Base-by-base conservation (phyloP, 495 filamentous ascomycete genomes). In the Lichina pygmaea region DNA sequence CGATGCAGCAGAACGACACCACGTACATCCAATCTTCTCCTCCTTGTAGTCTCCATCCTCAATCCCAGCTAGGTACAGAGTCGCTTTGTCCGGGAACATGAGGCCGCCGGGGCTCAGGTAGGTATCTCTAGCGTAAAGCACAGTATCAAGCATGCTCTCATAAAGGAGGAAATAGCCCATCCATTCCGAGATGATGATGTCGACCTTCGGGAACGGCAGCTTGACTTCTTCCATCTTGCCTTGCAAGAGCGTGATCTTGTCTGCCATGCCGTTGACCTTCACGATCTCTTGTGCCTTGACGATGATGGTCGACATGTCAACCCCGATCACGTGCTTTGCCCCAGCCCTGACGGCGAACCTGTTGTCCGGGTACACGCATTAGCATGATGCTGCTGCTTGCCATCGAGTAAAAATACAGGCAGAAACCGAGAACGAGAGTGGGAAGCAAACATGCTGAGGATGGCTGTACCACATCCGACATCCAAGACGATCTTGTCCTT, bases 81-180 rank as follows among this genome's bases (percentile, higher is more conserved):
- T 85, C 33, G 79, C 78, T 65, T 86, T 85, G 57, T 83, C 82
- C 15, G 86, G 86, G 54, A 93, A 86, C 48, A 94, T 85, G 48
- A 92, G 67, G 33, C 89, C 89, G 50, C 73, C 81, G 12, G 78
- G 73, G 43, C 62, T 66, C 36, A 99, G 77, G 64, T 95, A 99
- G 48, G 66, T 72, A 68, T 99, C 86, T 53, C 89, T 73, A 15
- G 89, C 89, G 57, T 80, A 92, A 38, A 99, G 73, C 11, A 99
- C 91, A 36, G 81, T 91, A 49, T 93, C 86, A 48, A 99, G 64
- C 89, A 99, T 99, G 64, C 78, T 81, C 68, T 99, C 89, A 64
- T 94, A 99, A 39, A 95, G 72, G 41, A 99, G 71, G 64, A 89
- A 92, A 66, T 99, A 99, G 41, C 89, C 89, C 89, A 99, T 99